Conservation (phyloP, 306 rosid genomes). For the Casuarina equisetifolia region DNA sequence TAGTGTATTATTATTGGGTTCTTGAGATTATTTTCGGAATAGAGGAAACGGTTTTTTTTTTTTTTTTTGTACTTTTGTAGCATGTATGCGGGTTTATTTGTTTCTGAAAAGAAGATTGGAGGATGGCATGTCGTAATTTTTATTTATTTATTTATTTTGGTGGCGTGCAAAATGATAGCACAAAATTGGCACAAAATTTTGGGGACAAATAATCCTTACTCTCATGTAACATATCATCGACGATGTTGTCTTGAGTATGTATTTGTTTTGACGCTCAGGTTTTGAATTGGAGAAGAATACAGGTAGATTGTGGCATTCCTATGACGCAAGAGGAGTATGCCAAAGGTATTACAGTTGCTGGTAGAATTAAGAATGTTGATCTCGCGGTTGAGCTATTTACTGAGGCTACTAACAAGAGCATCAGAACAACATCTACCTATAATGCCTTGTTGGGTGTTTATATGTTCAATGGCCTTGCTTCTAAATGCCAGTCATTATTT, state of each 20-base stretch:
- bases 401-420: conserved; percentile 52
- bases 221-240: not conserved
- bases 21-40: not conserved
- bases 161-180: not conserved
- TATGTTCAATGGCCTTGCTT: conserved; percentile 60
- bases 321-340: conserved; percentile 52
- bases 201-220: not conserved
- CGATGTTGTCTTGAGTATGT: not conserved
- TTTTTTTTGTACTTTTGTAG: not conserved
- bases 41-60: not conserved
- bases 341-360: conserved; percentile 63
- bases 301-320: conserved; percentile 24
- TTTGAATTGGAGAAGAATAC: conserved; percentile 60
- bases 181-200: not conserved
- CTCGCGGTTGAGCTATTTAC: conserved; percentile 56
- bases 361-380: conserved; percentile 51
- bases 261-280: conserved; percentile 45
- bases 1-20: not conserved
- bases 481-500: conserved; percentile 56
- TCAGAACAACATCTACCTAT: conserved; percentile 55
- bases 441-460: conserved; percentile 76
- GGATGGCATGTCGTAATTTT: conserved; percentile 1
- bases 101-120: not conserved
- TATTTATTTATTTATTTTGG: not conserved
- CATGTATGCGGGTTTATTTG: conserved; percentile 5